Conservation (phyloP, 441 rosid genomes). For the Erysimum pusillum region DNA sequence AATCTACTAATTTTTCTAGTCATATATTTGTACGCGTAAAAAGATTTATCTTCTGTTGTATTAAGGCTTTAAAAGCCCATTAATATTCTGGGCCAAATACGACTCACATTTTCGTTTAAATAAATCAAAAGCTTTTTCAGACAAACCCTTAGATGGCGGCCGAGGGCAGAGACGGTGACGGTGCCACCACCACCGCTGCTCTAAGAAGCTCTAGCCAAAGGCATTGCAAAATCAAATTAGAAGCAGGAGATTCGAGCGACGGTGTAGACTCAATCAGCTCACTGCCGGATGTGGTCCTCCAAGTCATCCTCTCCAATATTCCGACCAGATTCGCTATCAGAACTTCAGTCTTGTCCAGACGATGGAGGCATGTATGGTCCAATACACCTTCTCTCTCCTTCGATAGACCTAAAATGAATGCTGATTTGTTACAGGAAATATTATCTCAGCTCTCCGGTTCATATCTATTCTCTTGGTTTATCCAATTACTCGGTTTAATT, state of each 20-base stretch:
- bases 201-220: background rate
- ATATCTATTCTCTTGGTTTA: too few relatives aligned
- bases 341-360: background rate
- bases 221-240: too few relatives aligned
- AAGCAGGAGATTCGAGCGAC: background rate
- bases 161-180: background rate
- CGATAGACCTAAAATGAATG: background rate
- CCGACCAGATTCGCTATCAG: background rate
- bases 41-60: too few relatives aligned
- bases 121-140: too few relatives aligned
- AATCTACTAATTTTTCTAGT: too few relatives aligned
- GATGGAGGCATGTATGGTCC: background rate
- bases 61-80: too few relatives aligned
- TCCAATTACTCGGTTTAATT: too few relatives aligned
- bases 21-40: too few relatives aligned
- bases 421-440: too few relatives aligned
- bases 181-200: background rate
- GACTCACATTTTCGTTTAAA: too few relatives aligned
- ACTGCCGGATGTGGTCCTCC: slow-evolving; percentile 19
- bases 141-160: background rate
- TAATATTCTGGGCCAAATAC: too few relatives aligned
- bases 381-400: background rate
- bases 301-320: background rate
- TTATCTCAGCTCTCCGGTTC: too few relatives aligned
- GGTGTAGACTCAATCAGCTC: slow-evolving; percentile 3